Percentiles rank a stretch among this genome's conserved stretches.
Conservation (phyloP, 371 early-diverging fungal species). For the Blastocladiella emersonii region DNA sequence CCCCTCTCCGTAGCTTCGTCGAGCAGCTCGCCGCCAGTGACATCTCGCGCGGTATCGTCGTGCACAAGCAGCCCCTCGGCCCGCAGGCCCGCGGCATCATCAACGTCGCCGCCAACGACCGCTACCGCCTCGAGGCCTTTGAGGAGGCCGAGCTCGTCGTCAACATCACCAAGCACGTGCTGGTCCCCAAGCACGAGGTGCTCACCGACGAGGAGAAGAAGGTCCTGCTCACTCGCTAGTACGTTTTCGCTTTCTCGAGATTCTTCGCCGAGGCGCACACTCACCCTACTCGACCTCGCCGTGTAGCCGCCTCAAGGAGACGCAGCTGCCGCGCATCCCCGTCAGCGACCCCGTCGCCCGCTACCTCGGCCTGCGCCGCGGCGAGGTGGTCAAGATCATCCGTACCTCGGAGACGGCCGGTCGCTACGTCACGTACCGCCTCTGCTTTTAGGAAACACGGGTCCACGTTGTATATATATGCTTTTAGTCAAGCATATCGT, state of each 20-base stretch:
- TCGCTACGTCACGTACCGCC: slow-evolving; percentile 83
- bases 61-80: neutral
- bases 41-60: neutral
- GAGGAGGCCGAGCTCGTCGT: slow-evolving; percentile 90
- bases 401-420: slow-evolving; percentile 96
- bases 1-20: neutral
- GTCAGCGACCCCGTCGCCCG: slow-evolving; percentile 87
- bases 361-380: slow-evolving; percentile 92
- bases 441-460: slow-evolving; percentile 72
- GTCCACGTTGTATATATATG: too few species aligned
- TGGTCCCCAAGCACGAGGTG: slow-evolving; percentile 94
- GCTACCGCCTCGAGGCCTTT: slow-evolving; percentile 85
- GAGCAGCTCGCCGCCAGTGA: neutral
- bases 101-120: slow-evolving; percentile 36
- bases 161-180: slow-evolving; percentile 94
- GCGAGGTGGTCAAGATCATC: slow-evolving; percentile 95
- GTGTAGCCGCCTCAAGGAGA: slow-evolving; percentile 75
- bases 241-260: slow-evolving; percentile 24
- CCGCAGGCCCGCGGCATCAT: slow-evolving; percentile 11
- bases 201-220: slow-evolving; percentile 82
- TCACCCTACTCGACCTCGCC: slow-evolving; percentile 1
- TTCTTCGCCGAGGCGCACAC: neutral
- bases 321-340: slow-evolving; percentile 92
- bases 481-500: too few species aligned
- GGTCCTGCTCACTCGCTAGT: slow-evolving; percentile 82